Percentiles rank a stretch among this genome's conserved stretches.
phyloP scores from a whole-genome alignment of 2,329 filamentous ascomycete genomes.

The Sporothrix schenckii region DNA sequence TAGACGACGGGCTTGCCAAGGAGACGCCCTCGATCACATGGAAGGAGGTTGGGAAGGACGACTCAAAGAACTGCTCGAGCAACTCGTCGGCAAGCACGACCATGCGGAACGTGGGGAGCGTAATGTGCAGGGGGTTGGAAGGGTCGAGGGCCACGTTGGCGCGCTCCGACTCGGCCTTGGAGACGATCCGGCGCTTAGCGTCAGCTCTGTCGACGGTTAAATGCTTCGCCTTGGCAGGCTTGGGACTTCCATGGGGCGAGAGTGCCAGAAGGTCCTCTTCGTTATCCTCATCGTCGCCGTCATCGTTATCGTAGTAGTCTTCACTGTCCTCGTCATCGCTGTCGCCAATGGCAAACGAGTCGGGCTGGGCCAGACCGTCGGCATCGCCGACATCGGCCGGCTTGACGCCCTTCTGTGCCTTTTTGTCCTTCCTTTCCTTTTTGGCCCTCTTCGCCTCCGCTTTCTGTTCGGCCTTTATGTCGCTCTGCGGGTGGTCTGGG shows the following conservation, averaged over 20 bases:
- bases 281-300: slow-evolving; percentile 46
- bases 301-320: slow-evolving; percentile 65
- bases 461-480: slow-evolving; percentile 41
- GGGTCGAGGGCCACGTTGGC: slow-evolving; percentile 89
- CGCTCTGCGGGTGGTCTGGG: slow-evolving; percentile 74
- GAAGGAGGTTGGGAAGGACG: slow-evolving; percentile 91
- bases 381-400: slow-evolving; percentile 37
- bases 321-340: slow-evolving; percentile 60
- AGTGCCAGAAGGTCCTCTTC: slow-evolving; percentile 65
- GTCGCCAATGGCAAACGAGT: slow-evolving; percentile 75
- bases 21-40: slow-evolving; percentile 70
- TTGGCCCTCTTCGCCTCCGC: not conserved
- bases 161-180: slow-evolving; percentile 70
- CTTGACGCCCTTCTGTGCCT: slow-evolving; percentile 24
- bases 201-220: slow-evolving; percentile 39
- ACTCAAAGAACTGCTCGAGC: slow-evolving; percentile 96
- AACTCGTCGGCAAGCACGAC: slow-evolving; percentile 94
- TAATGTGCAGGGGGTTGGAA: slow-evolving; percentile 90
- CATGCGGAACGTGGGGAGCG: slow-evolving; percentile 97
- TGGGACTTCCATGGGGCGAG: slow-evolving; percentile 50
- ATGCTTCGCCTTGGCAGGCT: slow-evolving; percentile 45
- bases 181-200: slow-evolving; percentile 46
- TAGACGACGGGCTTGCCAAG: slow-evolving; percentile 47
- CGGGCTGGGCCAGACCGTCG: slow-evolving; percentile 42
- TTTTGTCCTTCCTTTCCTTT: slow-evolving; percentile 19